Base-by-base conservation (phyloP, 768 basidiomycete species). In the Rhodotorula toruloides region DNA sequence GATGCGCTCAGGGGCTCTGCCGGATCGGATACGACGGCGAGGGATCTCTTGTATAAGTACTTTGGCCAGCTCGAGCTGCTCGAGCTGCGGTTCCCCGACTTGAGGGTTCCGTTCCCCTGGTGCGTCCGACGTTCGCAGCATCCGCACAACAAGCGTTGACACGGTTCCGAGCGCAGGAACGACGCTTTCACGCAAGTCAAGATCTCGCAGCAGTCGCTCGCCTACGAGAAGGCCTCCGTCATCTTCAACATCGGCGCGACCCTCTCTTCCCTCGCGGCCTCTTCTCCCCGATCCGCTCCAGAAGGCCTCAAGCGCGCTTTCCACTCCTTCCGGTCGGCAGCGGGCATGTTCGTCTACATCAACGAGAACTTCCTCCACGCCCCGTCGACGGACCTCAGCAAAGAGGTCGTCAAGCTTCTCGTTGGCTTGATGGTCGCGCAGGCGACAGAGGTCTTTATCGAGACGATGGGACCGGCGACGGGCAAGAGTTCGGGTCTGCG, bases 321-420 rank as follows among this genome's bases (percentile, higher is more conserved):
- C 80, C 85, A 90, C 79, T 93, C 91, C 79, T 89, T 91, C 74
- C 82, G 88, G 25, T 85, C 88, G 17, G 86, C 89, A 47, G 90
- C 93, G 4, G 96, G 96, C 27, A 96, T 99, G 91, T 85, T 97
- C 75, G 91, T 87, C 11, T 99, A 98, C 77, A 92, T 99, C 81
- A 97, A 98, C 80, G 96, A 99, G 78, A 97, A 99, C 83, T 99
- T 99, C 77, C 81, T 99, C 0, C 96, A 99, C 74, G 96, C 94
- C 0, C 96, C 96, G 0, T 91, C 89, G 29, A 96, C 90, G 3
- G 96, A 98, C 79, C 84, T 98, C 50, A 88, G 87, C 74, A 83
- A 91, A 27, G 94, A 98, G 65, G 90, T 98, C 61, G 83, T 99
- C 81, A 93, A 94, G 77, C 90, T 94, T 72, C 81, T 96, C 44